A percentile compares a stretch with the other conserved stretches of the same genome.
These are phyloP conservation scores for Phaffia australis DNA, from an alignment of 768 basidiomycete genomes.

Conservation along the genomic window DNA sequence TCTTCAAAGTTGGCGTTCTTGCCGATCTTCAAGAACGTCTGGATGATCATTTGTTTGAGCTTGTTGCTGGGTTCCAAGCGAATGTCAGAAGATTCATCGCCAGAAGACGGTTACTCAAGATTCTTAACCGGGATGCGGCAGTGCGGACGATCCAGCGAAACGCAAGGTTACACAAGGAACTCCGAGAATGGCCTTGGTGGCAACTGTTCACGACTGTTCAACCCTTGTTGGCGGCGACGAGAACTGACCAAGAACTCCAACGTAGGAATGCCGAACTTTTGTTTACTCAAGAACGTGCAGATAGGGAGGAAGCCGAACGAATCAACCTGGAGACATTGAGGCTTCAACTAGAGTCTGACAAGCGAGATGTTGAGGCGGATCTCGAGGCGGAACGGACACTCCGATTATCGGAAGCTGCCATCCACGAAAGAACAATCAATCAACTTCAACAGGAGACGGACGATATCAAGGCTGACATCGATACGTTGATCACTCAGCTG, in stretches of 20 bases:
- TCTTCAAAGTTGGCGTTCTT: conserved; percentile 96
- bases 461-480: conserved; percentile 69
- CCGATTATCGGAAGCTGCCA: conserved; percentile 66
- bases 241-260: conserved; percentile 75
- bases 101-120: conserved; percentile 82
- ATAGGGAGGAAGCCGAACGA: conserved; percentile 71
- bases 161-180: conserved; percentile 76
- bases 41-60: conserved; percentile 73
- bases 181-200: conserved; percentile 99
- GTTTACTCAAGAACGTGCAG: conserved; percentile 69
- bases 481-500: conserved; percentile 72
- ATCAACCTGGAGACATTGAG: conserved; percentile 67
- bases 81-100: conserved; percentile 73
- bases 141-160: conserved; percentile 88
- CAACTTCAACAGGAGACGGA: conserved; percentile 76
- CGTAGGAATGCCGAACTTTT: conserved; percentile 70
- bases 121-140: conserved; percentile 81
- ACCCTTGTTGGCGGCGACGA: conserved; percentile 80
- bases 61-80: conserved; percentile 82
- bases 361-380: conserved; percentile 65
- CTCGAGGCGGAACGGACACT: conserved; percentile 72
- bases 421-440: conserved; percentile 56
- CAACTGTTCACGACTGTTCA: conserved; percentile 93
- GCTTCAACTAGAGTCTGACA: conserved; percentile 72
- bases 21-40: conserved; percentile 90